These are phyloP conservation scores for Sphenostylis stenocarpa DNA, from an alignment of 306 rosid genomes.

Conservation along the genomic window DNA sequence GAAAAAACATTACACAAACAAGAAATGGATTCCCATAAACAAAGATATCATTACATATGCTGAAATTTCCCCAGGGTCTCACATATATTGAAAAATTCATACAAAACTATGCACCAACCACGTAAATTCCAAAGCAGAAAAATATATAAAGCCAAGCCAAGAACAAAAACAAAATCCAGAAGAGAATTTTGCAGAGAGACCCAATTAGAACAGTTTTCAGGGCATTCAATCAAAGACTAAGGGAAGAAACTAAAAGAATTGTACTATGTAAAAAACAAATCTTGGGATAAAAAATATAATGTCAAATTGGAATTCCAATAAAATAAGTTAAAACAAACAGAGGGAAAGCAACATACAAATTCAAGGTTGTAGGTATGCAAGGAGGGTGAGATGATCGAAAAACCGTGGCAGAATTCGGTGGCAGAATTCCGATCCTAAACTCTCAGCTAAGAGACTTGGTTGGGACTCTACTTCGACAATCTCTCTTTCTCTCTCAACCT, in stretches of 20 bases:
- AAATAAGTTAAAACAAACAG: neutral
- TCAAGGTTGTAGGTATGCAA: neutral
- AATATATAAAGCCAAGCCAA: neutral
- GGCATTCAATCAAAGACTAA: neutral
- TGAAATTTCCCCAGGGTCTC: constrained; percentile 10
- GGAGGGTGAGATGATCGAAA: neutral
- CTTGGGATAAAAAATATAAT: neutral
- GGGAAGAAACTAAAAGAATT: constrained; percentile 16
- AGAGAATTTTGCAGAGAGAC: constrained; percentile 1
- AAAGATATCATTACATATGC: neutral
- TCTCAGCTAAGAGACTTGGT: constrained; percentile 28
- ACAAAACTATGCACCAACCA: constrained; percentile 7
- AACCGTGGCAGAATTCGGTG: constrained; percentile 5
- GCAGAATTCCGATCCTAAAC: constrained; percentile 26
- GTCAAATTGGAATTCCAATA: neutral
- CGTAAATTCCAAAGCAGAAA: neutral
- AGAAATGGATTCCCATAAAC: constrained; percentile 2
- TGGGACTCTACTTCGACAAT: constrained; percentile 28
- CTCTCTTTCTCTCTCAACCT: neutral
- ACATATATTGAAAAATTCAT: neutral
- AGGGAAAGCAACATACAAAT: constrained; percentile 10
- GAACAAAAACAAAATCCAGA: neutral
- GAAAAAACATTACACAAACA: constrained; percentile 2
- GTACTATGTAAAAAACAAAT: constrained; percentile 12
- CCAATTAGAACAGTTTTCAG: constrained; percentile 10